Evolutionary conservation across 2,329 filamentous ascomycete genomes (phyloP), one percentile per base, ranked within the genome.

Genomic region (Aspergillus ustus): DNA sequence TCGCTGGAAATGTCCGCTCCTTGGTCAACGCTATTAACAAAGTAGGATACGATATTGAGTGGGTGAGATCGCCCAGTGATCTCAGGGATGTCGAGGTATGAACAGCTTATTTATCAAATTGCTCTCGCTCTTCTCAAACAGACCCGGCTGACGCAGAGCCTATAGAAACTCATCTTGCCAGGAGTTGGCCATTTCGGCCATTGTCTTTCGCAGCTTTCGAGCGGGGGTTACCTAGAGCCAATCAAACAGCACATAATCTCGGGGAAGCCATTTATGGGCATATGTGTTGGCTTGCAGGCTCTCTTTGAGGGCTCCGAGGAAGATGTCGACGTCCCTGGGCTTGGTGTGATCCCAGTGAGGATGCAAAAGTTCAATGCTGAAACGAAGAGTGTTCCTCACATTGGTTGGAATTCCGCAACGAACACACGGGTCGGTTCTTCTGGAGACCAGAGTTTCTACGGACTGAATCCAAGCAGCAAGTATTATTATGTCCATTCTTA

Each of bases 401-500:
- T 99, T 76, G 95, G 95, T 59, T 99, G 95, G 95, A 99, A 99
- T 79, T 93, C 89, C 69, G 95, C 96, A 49, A 89, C 89, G 70
- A 78, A 64, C 70, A 77, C 63, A 67, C 80, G 70, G 63, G 80
- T 76, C 63, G 75, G 58, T 64, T 78, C 73, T 61, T 75, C 74
- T 9, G 73, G 68, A 63, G 73, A 79, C 19, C 79, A 85, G 65
- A 85, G 83, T 68, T 85, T 98, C 61, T 97, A 94, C 76, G 93
- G 91, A 60, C 80, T 99, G 57, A 83, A 86, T 29, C 89, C 91
- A 0, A 84, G 85, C 57, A 96, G 91, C 73, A 99, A 98, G 78
- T 99, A 99, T 83, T 99, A 99, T 81, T 99, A 99, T 74, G 94
- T 99, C 60, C 95, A 99, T 83, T 93, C 92, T 2, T 99, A 95